Evolutionary conservation across 2,329 filamentous ascomycete species (phyloP).

Genomic region (Dactylellina haptotyla): DNA sequence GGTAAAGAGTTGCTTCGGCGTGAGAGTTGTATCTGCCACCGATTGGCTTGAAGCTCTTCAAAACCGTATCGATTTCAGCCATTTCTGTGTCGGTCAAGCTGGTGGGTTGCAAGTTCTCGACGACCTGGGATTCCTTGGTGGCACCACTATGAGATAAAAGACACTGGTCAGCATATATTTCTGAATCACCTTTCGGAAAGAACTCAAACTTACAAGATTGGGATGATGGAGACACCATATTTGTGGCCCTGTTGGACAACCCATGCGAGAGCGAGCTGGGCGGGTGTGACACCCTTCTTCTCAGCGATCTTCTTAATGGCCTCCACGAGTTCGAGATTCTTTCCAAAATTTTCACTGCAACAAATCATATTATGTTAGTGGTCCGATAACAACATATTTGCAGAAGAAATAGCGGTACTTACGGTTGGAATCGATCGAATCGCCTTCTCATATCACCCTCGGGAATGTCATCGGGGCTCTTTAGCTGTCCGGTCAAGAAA

Average conservation of each 20-base stretch:
- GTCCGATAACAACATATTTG: not conserved
- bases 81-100: slow-evolving; percentile 67
- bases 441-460: slow-evolving; percentile 64
- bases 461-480: slow-evolving; percentile 67
- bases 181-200: not conserved
- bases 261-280: slow-evolving; percentile 76
- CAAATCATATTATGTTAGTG: not conserved
- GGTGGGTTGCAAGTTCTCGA: slow-evolving; percentile 70
- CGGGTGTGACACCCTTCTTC: slow-evolving; percentile 70
- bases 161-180: slow-evolving; percentile 1
- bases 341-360: slow-evolving; percentile 66
- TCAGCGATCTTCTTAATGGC: slow-evolving; percentile 70
- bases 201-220: slow-evolving; percentile 69
- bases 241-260: slow-evolving; percentile 65
- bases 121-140: slow-evolving; percentile 67
- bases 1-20: slow-evolving; percentile 40
- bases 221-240: slow-evolving; percentile 69
- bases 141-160: slow-evolving; percentile 60
- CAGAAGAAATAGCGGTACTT: not conserved
- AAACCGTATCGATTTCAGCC: slow-evolving; percentile 65
- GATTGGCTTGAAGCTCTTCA: slow-evolving; percentile 65
- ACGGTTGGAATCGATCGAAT: slow-evolving; percentile 71
- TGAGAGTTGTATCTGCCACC: slow-evolving; percentile 66
- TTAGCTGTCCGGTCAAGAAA: slow-evolving; percentile 67
- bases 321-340: slow-evolving; percentile 72